These are phyloP conservation scores for Xerocomellus intermedius DNA, from an alignment of 768 basidiomycete species.

Conservation along the genomic window DNA sequence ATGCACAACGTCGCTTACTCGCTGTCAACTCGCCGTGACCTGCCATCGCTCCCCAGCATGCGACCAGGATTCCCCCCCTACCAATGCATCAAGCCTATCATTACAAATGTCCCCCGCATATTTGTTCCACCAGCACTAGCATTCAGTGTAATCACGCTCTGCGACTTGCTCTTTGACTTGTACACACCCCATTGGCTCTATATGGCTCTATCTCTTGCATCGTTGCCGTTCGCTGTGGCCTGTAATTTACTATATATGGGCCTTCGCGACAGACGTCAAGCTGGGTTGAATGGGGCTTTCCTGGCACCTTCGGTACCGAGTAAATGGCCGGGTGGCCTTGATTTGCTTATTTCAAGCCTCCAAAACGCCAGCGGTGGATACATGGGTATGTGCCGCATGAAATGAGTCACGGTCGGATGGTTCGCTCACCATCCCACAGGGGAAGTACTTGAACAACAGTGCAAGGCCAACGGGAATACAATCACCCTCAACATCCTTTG, in stretches of 20 bases:
- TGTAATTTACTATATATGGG: slow-evolving; percentile 9
- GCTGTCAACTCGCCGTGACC: too few species aligned
- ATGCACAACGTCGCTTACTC: too few species aligned
- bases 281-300: slow-evolving; percentile 23
- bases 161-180: slow-evolving; percentile 1
- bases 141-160: slow-evolving; percentile 8
- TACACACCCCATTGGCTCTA: slow-evolving; percentile 11
- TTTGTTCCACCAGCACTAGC: slow-evolving; percentile 11
- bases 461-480: slow-evolving; percentile 30
- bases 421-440: slow-evolving; percentile 20
- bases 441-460: slow-evolving; percentile 24
- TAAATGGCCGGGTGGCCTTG: slow-evolving; percentile 36
- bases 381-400: slow-evolving; percentile 20
- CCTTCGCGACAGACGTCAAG: slow-evolving; percentile 6
- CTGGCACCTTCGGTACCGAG: slow-evolving; percentile 32
- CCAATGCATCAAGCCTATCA: slow-evolving; percentile 26
- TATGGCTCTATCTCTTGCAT: slow-evolving; percentile 12
- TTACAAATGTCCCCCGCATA: slow-evolving; percentile 22
- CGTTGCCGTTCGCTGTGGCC: slow-evolving; percentile 22
- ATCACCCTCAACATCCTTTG: slow-evolving; percentile 37
- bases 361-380: slow-evolving; percentile 22
- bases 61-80: slow-evolving; percentile 34
- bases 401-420: background rate
- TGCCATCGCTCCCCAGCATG: too few species aligned
- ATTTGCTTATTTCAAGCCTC: slow-evolving; percentile 24